A percentile compares a stretch with the other conserved stretches of the same genome.
These are phyloP conservation scores for Epichloe festucae DNA, from an alignment of 2,329 filamentous ascomycete species.

Conservation along the genomic window DNA sequence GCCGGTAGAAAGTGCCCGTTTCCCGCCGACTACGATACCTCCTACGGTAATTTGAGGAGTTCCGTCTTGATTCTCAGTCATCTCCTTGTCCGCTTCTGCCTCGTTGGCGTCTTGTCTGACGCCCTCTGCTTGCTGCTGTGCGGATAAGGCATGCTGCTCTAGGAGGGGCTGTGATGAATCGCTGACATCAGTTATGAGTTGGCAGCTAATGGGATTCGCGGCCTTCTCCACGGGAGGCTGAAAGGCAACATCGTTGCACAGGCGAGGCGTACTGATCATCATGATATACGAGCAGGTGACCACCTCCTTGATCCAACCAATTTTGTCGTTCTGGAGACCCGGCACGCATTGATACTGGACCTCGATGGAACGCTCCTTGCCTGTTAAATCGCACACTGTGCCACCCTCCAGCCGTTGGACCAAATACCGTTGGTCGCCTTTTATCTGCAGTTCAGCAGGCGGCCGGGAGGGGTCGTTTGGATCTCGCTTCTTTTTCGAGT, in stretches of 20 bases:
- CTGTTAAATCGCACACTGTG: constrained; percentile 76
- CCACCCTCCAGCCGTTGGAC: constrained; percentile 71
- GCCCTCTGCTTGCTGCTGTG: constrained; percentile 16
- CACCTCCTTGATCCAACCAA: constrained; percentile 87
- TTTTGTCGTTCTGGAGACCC: constrained; percentile 57
- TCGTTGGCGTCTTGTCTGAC: constrained; percentile 7
- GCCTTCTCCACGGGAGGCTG: constrained; percentile 65
- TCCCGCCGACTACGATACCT: constrained; percentile 39
- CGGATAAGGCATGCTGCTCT: constrained; percentile 19
- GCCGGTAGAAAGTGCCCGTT: constrained; percentile 32
- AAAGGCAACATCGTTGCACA: constrained; percentile 82
- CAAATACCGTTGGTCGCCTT: constrained; percentile 74
- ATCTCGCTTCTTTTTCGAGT: constrained; percentile 10
- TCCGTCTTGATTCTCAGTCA: constrained; percentile 21
- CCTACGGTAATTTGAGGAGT: constrained; percentile 29
- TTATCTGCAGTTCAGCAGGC: constrained; percentile 58
- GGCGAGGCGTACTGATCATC: constrained; percentile 77
- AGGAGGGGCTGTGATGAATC: constrained; percentile 25
- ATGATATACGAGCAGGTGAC: constrained; percentile 87
- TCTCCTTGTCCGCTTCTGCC: constrained; percentile 1
- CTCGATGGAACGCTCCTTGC: constrained; percentile 69
- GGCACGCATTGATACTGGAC: constrained; percentile 72
- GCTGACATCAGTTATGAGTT: constrained; percentile 48
- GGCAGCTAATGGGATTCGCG: constrained; percentile 65
- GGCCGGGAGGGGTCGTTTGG: constrained; percentile 17